Percentiles rank a stretch among this genome's conserved stretches.
Evolutionary conservation across 805 yeast species (phyloP).

Genomic region (Candida cerambycidarum): DNA sequence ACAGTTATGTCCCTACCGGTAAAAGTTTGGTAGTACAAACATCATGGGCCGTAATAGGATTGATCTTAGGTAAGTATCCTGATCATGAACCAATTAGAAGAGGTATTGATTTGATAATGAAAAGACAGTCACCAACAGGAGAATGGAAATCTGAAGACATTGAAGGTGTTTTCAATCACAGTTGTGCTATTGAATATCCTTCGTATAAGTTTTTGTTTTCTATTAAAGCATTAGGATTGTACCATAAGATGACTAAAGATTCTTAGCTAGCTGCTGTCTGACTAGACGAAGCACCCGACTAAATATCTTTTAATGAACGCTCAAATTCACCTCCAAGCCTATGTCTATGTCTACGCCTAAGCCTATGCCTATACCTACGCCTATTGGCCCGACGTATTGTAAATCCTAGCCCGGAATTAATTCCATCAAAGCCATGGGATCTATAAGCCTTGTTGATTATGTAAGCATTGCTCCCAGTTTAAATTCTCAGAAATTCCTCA

Average conservation of each 20-base stretch:
- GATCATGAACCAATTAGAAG: slow-evolving; percentile 55
- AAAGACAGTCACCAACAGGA: slow-evolving; percentile 70
- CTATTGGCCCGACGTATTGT: too few species aligned
- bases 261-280: too few species aligned
- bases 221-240: slow-evolving; percentile 89
- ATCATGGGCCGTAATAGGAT: slow-evolving; percentile 86
- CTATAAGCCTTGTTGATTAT: background rate
- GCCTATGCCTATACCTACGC: too few species aligned
- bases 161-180: slow-evolving; percentile 95
- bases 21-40: slow-evolving; percentile 82
- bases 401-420: too few species aligned
- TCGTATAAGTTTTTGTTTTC: slow-evolving; percentile 87
- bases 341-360: too few species aligned
- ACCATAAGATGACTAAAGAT: slow-evolving; percentile 22
- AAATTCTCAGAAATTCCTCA: background rate
- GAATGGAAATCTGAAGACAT: slow-evolving; percentile 83
- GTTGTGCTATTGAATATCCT: slow-evolving; percentile 91
- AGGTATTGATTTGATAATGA: slow-evolving; percentile 65
- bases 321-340: too few species aligned
- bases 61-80: slow-evolving; percentile 81
- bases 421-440: background rate
- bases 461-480: background rate
- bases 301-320: too few species aligned
- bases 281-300: too few species aligned
- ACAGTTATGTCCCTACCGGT: slow-evolving; percentile 64